These are phyloP conservation scores for Lablab purpureus DNA, from an alignment of 306 rosid species.

Conservation along the genomic window DNA sequence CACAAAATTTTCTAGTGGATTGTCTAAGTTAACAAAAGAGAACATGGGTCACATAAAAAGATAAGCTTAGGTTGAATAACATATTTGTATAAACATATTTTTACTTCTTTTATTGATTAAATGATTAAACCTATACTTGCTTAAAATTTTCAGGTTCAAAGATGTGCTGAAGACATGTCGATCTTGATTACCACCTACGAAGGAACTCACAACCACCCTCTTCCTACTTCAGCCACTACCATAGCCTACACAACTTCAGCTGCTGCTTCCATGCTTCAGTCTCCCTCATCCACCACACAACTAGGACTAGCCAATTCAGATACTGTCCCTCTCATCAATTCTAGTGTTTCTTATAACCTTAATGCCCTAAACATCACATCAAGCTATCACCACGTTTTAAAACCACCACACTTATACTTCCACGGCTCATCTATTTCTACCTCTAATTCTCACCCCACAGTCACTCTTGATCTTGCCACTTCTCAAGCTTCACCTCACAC, in stretches of 20 bases:
- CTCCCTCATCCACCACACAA: constrained; percentile 54
- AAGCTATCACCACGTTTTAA: constrained; percentile 37
- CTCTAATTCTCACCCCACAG: constrained; percentile 63
- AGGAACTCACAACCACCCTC: constrained; percentile 78
- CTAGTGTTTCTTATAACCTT: constrained; percentile 29
- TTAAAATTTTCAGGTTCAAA: constrained; percentile 67
- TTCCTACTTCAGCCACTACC: constrained; percentile 71
- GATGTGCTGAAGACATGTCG: constrained; percentile 72
- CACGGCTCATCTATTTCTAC: constrained; percentile 60
- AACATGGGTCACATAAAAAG: neutral
- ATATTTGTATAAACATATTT: neutral
- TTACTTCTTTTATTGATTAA: neutral
- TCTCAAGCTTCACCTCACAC: constrained; percentile 39
- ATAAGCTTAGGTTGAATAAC: neutral
- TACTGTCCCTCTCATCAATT: constrained; percentile 37
- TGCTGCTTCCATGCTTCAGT: constrained; percentile 72
- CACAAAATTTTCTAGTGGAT: neutral
- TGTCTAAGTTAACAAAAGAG: neutral
- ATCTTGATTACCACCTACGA: constrained; percentile 79
- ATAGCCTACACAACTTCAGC: constrained; percentile 78
- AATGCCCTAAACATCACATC: constrained; percentile 44
- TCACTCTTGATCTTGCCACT: constrained; percentile 65
- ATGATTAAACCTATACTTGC: neutral
- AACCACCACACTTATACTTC: constrained; percentile 45
- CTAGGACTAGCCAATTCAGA: constrained; percentile 41